Base-by-base conservation (phyloP, 2,329 filamentous ascomycete genomes). In the Fusarium sp. region DNA sequence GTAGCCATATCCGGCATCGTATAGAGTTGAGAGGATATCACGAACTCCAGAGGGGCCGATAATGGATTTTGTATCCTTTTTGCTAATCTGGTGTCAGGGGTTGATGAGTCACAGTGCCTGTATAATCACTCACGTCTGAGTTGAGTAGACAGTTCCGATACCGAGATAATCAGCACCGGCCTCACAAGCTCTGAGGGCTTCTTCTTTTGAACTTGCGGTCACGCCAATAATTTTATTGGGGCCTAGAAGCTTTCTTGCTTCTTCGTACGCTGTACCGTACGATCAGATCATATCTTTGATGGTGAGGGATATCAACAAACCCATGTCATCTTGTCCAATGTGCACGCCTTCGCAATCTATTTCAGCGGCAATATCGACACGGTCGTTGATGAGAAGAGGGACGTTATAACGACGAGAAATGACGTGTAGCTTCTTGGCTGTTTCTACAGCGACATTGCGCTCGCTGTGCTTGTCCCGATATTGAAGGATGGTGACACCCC, bases 301-400 rank as follows among this genome's bases (percentile, higher is more conserved):
- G 6, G 14, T 42, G 10, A 12, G 26, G 18, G n/a, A n/a, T 17
- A 23, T 27, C 3, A 33, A 80, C 86, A 73, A 80, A 93, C 91
- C 86, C 85, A 97, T 91, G 80, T 98, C 95, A 86, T 98, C 95
- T 83, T 98, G 95, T 10, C 96, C 96, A 53, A 98, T 88, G 80
- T 98, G 96, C 12, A 97, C 94, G 48, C 96, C 96, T 83, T 98
- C 95, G 62, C 93, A 96, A 15, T 90, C 93, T 45, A 95, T 88
- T 17, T 94, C 94, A 20, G 94, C 86, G 12, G 94, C 95, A 30
- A 98, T 93, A 79, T 97, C 95, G 9, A 98, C 88, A 15, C 95
- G 90, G 80, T 98, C 96, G 79, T 98, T 98, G 84, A 98, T 94
- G 59, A 98, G 85, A 62, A 98, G 87, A 33, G 95, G 95, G 6